Conservation (phyloP, 2,329 filamentous ascomycete species). For the Apiospora rasikravindrae region DNA sequence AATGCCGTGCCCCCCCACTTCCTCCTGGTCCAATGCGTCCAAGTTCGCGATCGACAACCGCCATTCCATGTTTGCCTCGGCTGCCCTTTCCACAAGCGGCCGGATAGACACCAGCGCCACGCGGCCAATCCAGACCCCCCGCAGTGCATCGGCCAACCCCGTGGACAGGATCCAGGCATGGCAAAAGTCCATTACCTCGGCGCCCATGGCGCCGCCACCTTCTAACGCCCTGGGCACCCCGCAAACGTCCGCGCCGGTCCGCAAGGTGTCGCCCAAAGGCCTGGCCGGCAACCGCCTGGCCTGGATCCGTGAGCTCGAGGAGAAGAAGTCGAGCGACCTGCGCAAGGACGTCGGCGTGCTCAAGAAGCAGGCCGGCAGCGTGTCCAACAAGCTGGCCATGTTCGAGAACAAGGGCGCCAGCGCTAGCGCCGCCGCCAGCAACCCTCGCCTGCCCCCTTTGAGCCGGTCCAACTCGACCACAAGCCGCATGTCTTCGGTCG, state of each 20-base stretch:
- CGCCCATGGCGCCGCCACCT: constrained; percentile 17
- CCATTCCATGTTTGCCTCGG: constrained; percentile 26
- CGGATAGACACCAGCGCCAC: not conserved
- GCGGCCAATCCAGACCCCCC: not conserved
- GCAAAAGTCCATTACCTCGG: constrained; percentile 26
- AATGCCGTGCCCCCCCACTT: not conserved
- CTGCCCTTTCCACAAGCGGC: constrained; percentile 8
- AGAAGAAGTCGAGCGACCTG: constrained; percentile 25
- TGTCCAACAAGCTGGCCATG: constrained; percentile 27
- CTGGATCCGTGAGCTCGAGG: constrained; percentile 29
- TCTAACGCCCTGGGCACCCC: constrained; percentile 18
- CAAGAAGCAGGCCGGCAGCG: constrained; percentile 25
- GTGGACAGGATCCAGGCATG: constrained; percentile 25
- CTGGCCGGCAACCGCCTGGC: constrained; percentile 25
- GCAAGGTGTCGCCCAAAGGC: constrained; percentile 22
- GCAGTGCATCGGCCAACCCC: constrained; percentile 23
- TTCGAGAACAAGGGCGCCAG: constrained; percentile 23
- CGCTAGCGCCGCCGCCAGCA: too few species aligned
- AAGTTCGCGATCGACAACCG: constrained; percentile 18
- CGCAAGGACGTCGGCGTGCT: constrained; percentile 21
- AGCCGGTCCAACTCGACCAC: constrained; percentile 26
- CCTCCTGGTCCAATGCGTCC: not conserved
- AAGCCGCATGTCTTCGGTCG: constrained; percentile 26
- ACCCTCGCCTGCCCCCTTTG: constrained; percentile 22
- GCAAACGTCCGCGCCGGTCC: constrained; percentile 8